Percentiles rank a stretch among this genome's conserved stretches.
Conservation (phyloP, 371 early-diverging fungal species). For the Batkoa obscura region DNA sequence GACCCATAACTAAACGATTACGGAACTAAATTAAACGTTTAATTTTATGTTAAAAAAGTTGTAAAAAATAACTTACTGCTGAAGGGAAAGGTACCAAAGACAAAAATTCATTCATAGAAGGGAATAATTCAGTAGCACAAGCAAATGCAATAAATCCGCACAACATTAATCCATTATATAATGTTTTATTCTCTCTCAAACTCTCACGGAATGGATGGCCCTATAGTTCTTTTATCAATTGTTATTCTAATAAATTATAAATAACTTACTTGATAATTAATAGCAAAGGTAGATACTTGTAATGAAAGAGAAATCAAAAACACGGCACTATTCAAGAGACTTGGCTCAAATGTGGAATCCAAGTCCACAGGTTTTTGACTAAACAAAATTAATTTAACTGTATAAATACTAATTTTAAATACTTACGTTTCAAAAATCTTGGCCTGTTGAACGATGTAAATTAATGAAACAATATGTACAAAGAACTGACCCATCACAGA, state of each 20-base stretch:
- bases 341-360: constrained; percentile 89
- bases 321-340: constrained; percentile 86
- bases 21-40: constrained; percentile 28
- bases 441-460: constrained; percentile 59
- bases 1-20: constrained; percentile 34
- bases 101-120: constrained; percentile 79
- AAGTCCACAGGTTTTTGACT: constrained; percentile 61
- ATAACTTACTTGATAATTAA: constrained; percentile 68
- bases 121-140: constrained; percentile 75
- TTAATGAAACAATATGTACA: constrained; percentile 76
- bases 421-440: constrained; percentile 36
- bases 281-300: constrained; percentile 98
- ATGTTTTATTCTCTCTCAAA: constrained; percentile 81
- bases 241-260: too few species aligned
- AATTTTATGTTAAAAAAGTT: constrained; percentile 1
- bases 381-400: not conserved
- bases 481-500: constrained; percentile 95
- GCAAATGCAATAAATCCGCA: constrained; percentile 75
- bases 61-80: constrained; percentile 24
- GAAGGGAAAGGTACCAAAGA: constrained; percentile 82
- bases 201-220: constrained; percentile 98
- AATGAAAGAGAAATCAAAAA: constrained; percentile 92
- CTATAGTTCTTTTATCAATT: constrained; percentile 1
- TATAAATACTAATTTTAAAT: constrained; percentile 10
- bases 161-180: constrained; percentile 71